Base-by-base conservation (phyloP, 2,329 filamentous ascomycete species). In the Bipolaris cookei region DNA sequence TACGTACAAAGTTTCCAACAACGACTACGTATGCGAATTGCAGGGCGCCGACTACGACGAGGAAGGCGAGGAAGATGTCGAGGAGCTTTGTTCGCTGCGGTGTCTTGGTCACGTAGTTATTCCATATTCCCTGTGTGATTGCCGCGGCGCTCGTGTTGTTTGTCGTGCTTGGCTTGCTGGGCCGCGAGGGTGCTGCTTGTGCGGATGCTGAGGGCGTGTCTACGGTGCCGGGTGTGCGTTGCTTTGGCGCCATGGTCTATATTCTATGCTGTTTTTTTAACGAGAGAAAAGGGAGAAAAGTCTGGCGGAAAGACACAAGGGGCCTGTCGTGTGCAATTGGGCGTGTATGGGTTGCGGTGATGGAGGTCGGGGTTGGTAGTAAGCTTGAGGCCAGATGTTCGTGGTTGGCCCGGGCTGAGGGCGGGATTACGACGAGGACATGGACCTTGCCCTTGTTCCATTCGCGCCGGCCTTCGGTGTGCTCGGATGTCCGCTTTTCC, bases 1-100 rank as follows among this genome's bases (percentile, higher is more conserved):
- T n/a, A 86, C 92, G 61, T 85, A 99, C 95, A 73, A 94, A 99
- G 79, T 97, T 98, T 65, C 95, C 95, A 52, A 88, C 92, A 67
- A 98, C 73, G 54, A 97, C 82, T 76, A 94, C 97, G 80, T 99
- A 99, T 58, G 90, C 76, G 77, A 99, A 98, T 79, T 99, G 95
- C 70, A 98, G 77, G n/a, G 82, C 91, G 48, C 92, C 95, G 4
- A 96, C 91, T 1, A 88, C 83, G 20, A 95, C 87, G 57, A 99
- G 81, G 77, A 97, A 99, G 3, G 79, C 86, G 86, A 99, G 88
- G 77, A 99, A 99, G 34, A 86, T 85, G 77, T 99, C 95, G 61
- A 98, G 85, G 60, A 99, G 85, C 84, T 96, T 95, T 45, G 90
- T 94, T 62, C 94, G 88, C 83, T 97, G 93, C 44, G 94, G 88